These are phyloP conservation scores for Collybia nuda DNA, from an alignment of 768 basidiomycete genomes.

Conservation along the genomic window DNA sequence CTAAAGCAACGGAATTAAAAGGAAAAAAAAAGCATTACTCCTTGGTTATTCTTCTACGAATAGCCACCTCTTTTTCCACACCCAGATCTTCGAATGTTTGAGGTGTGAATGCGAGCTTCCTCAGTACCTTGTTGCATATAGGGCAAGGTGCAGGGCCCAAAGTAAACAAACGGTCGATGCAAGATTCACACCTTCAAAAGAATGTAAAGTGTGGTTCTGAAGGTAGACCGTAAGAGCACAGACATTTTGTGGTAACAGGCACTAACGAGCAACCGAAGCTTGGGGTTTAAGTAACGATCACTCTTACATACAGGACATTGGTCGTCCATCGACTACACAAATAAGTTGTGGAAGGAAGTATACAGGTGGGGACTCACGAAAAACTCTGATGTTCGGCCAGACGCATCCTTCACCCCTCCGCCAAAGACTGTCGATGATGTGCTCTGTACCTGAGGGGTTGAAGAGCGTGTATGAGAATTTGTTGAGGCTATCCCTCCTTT, in stretches of 20 bases:
- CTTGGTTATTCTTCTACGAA: conserved; percentile 84
- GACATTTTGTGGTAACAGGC: conserved; percentile 99
- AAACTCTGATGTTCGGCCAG: conserved; percentile 79
- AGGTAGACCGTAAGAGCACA: conserved; percentile 15
- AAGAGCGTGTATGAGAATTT: conserved; percentile 53
- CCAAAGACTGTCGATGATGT: conserved; percentile 76
- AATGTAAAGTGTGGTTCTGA: not conserved
- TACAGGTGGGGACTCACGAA: conserved; percentile 50
- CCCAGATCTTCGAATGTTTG: conserved; percentile 92
- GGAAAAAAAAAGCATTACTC: conserved; percentile 52
- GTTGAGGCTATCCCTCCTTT: conserved; percentile 54
- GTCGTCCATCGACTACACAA: conserved; percentile 77
- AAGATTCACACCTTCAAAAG: conserved; percentile 87
- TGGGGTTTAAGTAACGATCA: conserved; percentile 93
- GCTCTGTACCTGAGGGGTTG: conserved; percentile 66
- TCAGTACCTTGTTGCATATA: conserved; percentile 80
- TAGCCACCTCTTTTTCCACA: conserved; percentile 93
- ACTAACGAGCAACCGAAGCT: conserved; percentile 89
- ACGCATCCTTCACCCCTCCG: conserved; percentile 84
- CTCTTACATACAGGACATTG: conserved; percentile 97
- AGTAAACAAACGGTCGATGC: conserved; percentile 95
- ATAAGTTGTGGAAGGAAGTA: not conserved
- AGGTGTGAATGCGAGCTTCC: conserved; percentile 93
- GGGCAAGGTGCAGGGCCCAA: conserved; percentile 97
- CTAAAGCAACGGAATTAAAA: not conserved